These are phyloP conservation scores for Petunia axillaris DNA, from an alignment of 257 asterid genomes.

Conservation along the genomic window DNA sequence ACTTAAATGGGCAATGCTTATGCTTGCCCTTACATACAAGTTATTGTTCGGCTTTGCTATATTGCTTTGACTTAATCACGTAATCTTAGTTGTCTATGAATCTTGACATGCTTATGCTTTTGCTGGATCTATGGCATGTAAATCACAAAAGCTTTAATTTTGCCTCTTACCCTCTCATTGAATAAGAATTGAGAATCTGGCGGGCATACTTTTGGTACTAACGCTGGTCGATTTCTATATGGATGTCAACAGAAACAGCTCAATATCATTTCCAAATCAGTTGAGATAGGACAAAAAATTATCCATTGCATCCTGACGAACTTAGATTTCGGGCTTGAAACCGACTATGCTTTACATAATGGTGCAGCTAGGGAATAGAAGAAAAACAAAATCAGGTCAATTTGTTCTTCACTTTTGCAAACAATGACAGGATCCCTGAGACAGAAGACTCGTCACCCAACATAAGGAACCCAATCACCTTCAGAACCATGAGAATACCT, in stretches of 20 bases:
- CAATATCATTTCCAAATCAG: neutral
- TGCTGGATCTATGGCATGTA: neutral
- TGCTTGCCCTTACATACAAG: neutral
- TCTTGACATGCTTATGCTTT: neutral
- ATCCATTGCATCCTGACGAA: neutral
- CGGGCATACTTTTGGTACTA: neutral
- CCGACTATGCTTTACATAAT: neutral
- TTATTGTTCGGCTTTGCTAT: neutral
- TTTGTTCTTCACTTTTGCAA: neutral
- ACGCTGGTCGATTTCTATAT: neutral
- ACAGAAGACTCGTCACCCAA: conserved; percentile 19
- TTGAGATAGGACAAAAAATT: neutral
- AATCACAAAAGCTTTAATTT: neutral
- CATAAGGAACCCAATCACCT: neutral
- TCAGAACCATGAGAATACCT: conserved; percentile 46
- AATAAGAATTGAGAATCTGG: neutral
- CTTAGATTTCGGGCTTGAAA: neutral
- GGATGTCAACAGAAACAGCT: neutral
- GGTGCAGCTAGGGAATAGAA: neutral
- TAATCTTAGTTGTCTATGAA: neutral
- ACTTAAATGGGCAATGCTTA: neutral
- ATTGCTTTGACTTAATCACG: neutral
- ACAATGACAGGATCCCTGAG: neutral
- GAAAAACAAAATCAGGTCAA: neutral
- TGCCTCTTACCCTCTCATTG: neutral